Conservation (phyloP, 129 eudicot genomes). For the Helichrysum umbraculigerum region DNA sequence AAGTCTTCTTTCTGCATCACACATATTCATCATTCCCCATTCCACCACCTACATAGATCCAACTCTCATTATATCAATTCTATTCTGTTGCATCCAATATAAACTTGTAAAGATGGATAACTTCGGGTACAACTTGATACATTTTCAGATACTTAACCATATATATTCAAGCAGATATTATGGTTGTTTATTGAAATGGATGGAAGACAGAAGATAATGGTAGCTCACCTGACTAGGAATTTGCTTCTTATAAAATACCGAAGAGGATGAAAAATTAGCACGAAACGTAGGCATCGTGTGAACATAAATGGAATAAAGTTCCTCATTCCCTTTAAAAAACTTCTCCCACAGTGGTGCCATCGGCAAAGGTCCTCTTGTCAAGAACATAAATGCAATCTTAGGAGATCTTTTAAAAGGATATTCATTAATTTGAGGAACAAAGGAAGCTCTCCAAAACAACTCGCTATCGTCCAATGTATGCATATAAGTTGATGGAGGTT, state of each 20-base stretch:
- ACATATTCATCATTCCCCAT: conserved; percentile 88
- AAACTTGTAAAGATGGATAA: too few species aligned
- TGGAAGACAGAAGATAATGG: conserved; percentile 8
- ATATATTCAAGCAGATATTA: not conserved
- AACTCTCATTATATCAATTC: not conserved
- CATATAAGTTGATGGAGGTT: conserved; percentile 52
- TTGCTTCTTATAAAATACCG: conserved; percentile 60
- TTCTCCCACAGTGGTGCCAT: conserved; percentile 74
- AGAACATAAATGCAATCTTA: conserved; percentile 85
- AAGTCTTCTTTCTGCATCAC: conserved; percentile 80
- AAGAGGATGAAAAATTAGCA: conserved; percentile 47
- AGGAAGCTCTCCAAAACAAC: conserved; percentile 77
- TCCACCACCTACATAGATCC: conserved; percentile 48
- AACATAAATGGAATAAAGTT: conserved; percentile 57
- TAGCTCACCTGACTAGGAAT: conserved; percentile 72
- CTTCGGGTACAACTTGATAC: too few species aligned
- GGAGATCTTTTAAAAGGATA: conserved; percentile 68
- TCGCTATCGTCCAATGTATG: conserved; percentile 69
- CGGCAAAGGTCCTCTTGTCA: conserved; percentile 85
- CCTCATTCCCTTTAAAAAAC: conserved; percentile 62
- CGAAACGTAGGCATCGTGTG: conserved; percentile 63
- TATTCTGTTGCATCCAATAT: too few species aligned
- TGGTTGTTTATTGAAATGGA: not conserved
- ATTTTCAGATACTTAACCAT: too few species aligned
- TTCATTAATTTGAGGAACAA: conserved; percentile 48